Conservation (phyloP, 2,329 filamentous ascomycete species). For the Coniochaeta ligniaria region DNA sequence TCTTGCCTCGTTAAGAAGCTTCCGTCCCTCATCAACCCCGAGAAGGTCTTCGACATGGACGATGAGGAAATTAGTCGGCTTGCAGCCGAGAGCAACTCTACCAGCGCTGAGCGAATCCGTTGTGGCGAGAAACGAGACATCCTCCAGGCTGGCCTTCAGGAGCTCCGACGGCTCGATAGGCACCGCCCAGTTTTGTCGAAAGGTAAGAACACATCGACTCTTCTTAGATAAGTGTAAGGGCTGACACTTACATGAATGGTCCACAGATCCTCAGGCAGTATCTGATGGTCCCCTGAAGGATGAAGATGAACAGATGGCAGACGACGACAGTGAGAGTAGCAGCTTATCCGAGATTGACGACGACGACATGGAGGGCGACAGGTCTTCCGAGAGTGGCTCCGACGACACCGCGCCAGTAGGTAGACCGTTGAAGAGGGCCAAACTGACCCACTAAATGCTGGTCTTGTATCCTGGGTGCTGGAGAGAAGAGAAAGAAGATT, state of each 20-base stretch:
- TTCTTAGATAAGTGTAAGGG: not conserved
- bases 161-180: constrained; percentile 9
- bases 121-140: constrained; percentile 18
- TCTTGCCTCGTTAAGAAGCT: constrained; percentile 14
- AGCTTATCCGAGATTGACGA: too few species aligned
- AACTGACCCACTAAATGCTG: too few species aligned
- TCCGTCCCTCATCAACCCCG: constrained; percentile 12
- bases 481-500: too few species aligned
- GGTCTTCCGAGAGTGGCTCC: too few species aligned
- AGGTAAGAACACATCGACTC: not conserved
- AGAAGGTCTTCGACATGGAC: constrained; percentile 11
- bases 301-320: not conserved
- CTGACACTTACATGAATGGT: not conserved
- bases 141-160: constrained; percentile 7
- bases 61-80: constrained; percentile 10
- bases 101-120: constrained; percentile 7
- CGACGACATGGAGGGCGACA: too few species aligned
- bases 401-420: too few species aligned
- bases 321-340: not conserved
- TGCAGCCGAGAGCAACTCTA: constrained; percentile 13
- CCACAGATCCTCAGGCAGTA: not conserved
- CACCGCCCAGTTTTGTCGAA: constrained; percentile 3
- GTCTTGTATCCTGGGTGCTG: too few species aligned
- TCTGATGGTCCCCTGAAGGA: not conserved
- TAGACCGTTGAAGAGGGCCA: too few species aligned